Conservation (phyloP, 2,329 filamentous ascomycete genomes). For the Fusarium pseudoanthophilum region DNA sequence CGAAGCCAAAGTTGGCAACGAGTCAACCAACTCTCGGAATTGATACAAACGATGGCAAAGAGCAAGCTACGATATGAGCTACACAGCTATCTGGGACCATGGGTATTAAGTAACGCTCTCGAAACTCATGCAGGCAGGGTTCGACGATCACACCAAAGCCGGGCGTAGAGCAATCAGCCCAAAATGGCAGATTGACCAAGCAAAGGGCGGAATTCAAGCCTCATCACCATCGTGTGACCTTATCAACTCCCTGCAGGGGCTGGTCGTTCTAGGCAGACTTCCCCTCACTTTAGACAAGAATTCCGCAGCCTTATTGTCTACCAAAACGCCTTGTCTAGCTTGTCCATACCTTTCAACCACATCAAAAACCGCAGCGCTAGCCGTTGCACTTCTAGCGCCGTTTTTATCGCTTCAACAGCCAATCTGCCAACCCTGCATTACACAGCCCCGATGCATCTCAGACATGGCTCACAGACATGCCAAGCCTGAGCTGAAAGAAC, state of each 20-base stretch:
- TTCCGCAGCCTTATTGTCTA: conserved; percentile 26
- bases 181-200: conserved; percentile 9
- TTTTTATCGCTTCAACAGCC: conserved; percentile 12
- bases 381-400: conserved; percentile 31
- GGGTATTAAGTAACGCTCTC: conserved; percentile 42
- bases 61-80: not conserved
- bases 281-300: conserved; percentile 11
- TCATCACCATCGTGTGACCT: conserved; percentile 34
- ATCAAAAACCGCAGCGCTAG: conserved; percentile 8
- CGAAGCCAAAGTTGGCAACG: conserved; percentile 11
- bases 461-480: conserved; percentile 12
- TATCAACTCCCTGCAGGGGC: not conserved
- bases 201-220: conserved; percentile 15
- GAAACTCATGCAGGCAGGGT: conserved; percentile 5
- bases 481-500: conserved; percentile 40
- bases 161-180: conserved; percentile 33
- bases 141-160: conserved; percentile 32
- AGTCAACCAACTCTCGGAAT: not conserved
- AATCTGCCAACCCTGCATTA: conserved; percentile 35
- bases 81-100: conserved; percentile 21
- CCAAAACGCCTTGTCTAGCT: conserved; percentile 41
- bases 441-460: conserved; percentile 36
- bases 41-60: conserved; percentile 3
- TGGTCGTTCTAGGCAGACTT: conserved; percentile 23
- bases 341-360: conserved; percentile 20